These are phyloP conservation scores for Citeromyces nyonsensis DNA, from an alignment of 805 yeast species.

Conservation along the genomic window DNA sequence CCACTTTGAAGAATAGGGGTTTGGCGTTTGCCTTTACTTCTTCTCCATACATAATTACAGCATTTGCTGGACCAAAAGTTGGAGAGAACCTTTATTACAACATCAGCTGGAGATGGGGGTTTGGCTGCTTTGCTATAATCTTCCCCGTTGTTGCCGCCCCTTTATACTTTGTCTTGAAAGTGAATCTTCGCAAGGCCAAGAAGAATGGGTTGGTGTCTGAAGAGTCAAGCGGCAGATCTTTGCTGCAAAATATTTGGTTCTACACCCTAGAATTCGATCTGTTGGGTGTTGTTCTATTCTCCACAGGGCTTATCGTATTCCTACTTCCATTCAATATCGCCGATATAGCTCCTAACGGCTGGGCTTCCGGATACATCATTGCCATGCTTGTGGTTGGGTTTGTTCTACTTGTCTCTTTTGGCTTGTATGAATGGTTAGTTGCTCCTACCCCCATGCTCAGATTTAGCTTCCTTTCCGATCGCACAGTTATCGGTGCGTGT, in stretches of 20 bases:
- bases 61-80: constrained; percentile 14
- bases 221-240: constrained; percentile 6
- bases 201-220: constrained; percentile 8
- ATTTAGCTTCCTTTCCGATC: constrained; percentile 10
- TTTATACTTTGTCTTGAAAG: constrained; percentile 11
- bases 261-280: constrained; percentile 19
- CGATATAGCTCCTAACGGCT: constrained; percentile 13
- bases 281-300: constrained; percentile 16
- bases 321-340: constrained; percentile 21
- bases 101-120: constrained; percentile 39
- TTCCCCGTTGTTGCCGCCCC: constrained; percentile 21
- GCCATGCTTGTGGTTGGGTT: constrained; percentile 27
- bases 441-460: constrained; percentile 12
- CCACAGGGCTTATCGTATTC: constrained; percentile 17
- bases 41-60: constrained; percentile 16
- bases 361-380: constrained; percentile 22
- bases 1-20: constrained; percentile 14
- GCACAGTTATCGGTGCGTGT: constrained; percentile 13
- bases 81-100: constrained; percentile 20
- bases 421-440: constrained; percentile 17
- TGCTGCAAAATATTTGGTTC: constrained; percentile 6
- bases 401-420: constrained; percentile 15
- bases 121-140: constrained; percentile 30
- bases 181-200: constrained; percentile 12
- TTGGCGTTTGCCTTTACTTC: constrained; percentile 6